These are phyloP conservation scores for Candida neerlandica DNA, from an alignment of 1,139 yeast species.

Conservation along the genomic window DNA sequence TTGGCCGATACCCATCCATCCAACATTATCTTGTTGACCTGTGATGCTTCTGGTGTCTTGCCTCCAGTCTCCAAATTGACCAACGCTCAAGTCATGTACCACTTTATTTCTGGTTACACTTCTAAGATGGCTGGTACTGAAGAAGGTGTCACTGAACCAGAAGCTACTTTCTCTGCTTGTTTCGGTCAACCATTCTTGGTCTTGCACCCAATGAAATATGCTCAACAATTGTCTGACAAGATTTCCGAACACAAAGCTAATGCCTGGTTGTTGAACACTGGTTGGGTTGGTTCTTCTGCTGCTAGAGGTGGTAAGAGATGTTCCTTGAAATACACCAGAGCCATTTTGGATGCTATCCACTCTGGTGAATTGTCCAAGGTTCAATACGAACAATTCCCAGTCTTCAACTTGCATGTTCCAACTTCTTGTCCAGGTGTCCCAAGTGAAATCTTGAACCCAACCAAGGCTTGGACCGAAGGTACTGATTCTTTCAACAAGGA, in stretches of 20 bases:
- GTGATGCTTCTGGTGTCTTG: conserved; percentile 97
- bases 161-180: conserved; percentile 97
- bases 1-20: conserved; percentile 87
- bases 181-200: conserved; percentile 99
- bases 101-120: conserved; percentile 97
- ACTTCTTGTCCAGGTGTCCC: conserved; percentile 83
- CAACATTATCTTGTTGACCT: conserved; percentile 88
- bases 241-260: conserved; percentile 84
- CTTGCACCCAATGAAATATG: conserved; percentile 97
- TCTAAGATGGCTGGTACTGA: conserved; percentile 99
- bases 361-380: conserved; percentile 82
- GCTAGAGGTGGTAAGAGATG: conserved; percentile 96
- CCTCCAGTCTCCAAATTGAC: conserved; percentile 96
- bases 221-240: conserved; percentile 94
- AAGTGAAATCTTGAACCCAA: conserved; percentile 81
- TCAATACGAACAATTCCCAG: conserved; percentile 82
- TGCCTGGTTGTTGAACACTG: conserved; percentile 98
- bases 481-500: conserved; percentile 66
- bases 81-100: conserved; percentile 98
- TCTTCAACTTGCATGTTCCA: conserved; percentile 88
- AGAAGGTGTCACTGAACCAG: conserved; percentile 98
- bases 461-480: conserved; percentile 81
- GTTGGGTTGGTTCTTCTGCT: conserved; percentile 97
- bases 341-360: conserved; percentile 93
- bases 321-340: conserved; percentile 97